Conservation (phyloP, 805 yeast genomes). For the Hanseniaspora clermontiae region DNA sequence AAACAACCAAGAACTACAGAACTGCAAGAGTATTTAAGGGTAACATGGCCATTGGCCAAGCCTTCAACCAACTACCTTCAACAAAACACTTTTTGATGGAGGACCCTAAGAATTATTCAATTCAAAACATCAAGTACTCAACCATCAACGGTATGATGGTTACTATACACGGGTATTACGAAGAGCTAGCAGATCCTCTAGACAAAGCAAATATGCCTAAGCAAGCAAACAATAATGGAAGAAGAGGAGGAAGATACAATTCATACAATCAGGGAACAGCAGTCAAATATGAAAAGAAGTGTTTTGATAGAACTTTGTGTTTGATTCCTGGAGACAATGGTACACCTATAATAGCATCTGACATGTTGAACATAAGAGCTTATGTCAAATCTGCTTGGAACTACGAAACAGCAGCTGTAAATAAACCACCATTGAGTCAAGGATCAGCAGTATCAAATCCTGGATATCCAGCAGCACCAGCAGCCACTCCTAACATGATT, state of each 20-base stretch:
- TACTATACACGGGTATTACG: slow-evolving; percentile 71
- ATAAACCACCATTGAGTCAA: not conserved
- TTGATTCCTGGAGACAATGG: slow-evolving; percentile 50
- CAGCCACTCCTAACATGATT: slow-evolving; percentile 32
- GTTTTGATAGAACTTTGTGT: slow-evolving; percentile 79
- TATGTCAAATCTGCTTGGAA: slow-evolving; percentile 51
- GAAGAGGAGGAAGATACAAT: slow-evolving; percentile 15
- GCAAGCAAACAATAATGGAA: slow-evolving; percentile 20
- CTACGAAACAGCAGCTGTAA: slow-evolving; percentile 13
- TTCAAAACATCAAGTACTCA: slow-evolving; percentile 65
- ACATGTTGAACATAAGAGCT: slow-evolving; percentile 57
- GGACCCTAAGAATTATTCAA: slow-evolving; percentile 53
- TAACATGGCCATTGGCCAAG: slow-evolving; percentile 45
- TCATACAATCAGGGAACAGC: slow-evolving; percentile 24
- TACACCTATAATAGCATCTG: slow-evolving; percentile 79
- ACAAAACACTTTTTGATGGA: slow-evolving; percentile 58
- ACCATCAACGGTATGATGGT: slow-evolving; percentile 67
- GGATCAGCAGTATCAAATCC: not conserved
- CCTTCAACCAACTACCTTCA: slow-evolving; percentile 61
- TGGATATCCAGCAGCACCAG: slow-evolving; percentile 15
- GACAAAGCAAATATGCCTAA: slow-evolving; percentile 22
- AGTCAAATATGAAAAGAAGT: slow-evolving; percentile 37
- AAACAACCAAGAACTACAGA: slow-evolving; percentile 43
- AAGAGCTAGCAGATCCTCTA: slow-evolving; percentile 52
- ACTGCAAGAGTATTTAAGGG: slow-evolving; percentile 54